Evolutionary conservation across 176 grass and related monocot genomes (phyloP).

Genomic region (Avena eriantha): DNA sequence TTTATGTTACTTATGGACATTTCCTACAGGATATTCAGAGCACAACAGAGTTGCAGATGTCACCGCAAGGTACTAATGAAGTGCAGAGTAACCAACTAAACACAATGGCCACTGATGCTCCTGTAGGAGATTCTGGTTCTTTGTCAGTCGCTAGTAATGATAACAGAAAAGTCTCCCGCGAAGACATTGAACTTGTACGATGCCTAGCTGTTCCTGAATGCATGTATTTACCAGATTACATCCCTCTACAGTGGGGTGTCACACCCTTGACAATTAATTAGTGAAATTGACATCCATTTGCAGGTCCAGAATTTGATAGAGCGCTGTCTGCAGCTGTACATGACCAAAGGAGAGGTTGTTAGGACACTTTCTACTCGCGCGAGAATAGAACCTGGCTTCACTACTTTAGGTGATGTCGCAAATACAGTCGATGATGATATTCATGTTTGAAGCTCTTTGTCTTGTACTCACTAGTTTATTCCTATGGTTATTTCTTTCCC

Average conservation of each 20-base stretch:
- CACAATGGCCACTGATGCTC: constrained; percentile 55
- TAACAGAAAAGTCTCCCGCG: constrained; percentile 90
- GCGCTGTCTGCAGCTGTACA: constrained; percentile 91
- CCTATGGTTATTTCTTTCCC: neutral
- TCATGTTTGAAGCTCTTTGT: constrained; percentile 6
- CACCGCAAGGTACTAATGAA: constrained; percentile 75
- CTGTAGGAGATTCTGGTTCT: constrained; percentile 71
- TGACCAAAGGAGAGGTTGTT: constrained; percentile 97
- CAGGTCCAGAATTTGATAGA: constrained; percentile 99
- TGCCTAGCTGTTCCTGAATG: neutral
- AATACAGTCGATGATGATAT: constrained; percentile 16
- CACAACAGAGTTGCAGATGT: constrained; percentile 65
- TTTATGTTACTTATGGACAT: constrained; percentile 34
- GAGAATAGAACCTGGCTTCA: constrained; percentile 98
- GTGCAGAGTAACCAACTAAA: constrained; percentile 69
- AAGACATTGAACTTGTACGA: constrained; percentile 98
- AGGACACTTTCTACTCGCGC: constrained; percentile 86
- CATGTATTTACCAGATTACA: neutral
- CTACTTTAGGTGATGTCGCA: constrained; percentile 75
- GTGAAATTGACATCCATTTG: constrained; percentile 43
- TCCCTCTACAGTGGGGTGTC: constrained; percentile 14
- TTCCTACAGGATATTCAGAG: constrained; percentile 78
- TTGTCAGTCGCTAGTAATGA: constrained; percentile 68
- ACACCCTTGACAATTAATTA: constrained; percentile 24
- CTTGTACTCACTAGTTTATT: constrained; percentile 29